Percentiles rank a stretch among this genome's conserved stretches.
phyloP scores from a whole-genome alignment of 176 grass and related monocot genomes.

The Elymus sibiricus region DNA sequence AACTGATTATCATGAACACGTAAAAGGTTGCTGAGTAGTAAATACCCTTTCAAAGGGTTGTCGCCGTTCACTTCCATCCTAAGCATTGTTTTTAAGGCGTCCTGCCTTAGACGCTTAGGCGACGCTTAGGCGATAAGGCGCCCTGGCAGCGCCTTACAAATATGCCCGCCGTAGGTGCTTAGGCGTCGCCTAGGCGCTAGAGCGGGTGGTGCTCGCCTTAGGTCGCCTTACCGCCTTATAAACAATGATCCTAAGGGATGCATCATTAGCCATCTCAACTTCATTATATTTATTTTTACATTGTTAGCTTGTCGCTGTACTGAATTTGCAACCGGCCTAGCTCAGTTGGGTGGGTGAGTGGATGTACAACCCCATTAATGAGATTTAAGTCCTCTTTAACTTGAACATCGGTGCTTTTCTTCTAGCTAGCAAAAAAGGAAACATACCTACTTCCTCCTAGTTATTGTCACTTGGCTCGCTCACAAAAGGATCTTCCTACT shows the following conservation, averaged over 20 bases:
- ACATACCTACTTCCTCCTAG: background rate
- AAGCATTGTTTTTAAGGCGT: no score
- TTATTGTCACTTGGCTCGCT: background rate
- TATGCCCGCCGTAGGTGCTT: no score
- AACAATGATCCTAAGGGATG: background rate
- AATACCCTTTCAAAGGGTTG: background rate
- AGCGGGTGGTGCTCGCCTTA: no score
- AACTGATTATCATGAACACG: slow-evolving; percentile 19
- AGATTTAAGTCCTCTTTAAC: background rate
- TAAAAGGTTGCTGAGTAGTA: background rate
- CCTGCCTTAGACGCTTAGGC: no score
- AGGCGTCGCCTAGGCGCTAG: no score
- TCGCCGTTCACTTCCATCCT: background rate
- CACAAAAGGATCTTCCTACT: background rate
- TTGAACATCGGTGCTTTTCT: background rate
- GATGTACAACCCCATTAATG: background rate
- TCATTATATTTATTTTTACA: slow-evolving; percentile 21
- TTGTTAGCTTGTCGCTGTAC: background rate
- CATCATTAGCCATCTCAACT: slow-evolving; percentile 6
- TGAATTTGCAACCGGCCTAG: slow-evolving; percentile 9
- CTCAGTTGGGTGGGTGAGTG: background rate
- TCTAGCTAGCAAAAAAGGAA: background rate
- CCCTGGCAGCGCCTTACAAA: no score
- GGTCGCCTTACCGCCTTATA: no score
- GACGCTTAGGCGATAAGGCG: no score